Conservation (phyloP, 176 grass and related monocot species). For the Panicum miliaceum region DNA sequence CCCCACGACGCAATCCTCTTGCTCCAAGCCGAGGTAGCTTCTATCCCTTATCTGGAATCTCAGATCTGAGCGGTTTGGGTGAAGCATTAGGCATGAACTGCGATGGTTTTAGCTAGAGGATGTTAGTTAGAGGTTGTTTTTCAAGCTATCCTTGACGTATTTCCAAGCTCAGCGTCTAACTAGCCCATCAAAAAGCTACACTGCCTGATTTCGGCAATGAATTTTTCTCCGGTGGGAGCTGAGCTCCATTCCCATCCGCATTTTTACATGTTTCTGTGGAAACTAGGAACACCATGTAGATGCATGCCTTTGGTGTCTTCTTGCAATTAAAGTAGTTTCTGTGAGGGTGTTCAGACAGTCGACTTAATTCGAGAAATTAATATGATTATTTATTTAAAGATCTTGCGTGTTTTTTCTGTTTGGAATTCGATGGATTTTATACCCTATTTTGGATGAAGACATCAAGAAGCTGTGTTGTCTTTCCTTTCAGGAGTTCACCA, state of each 20-base stretch:
- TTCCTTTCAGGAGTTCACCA: constrained; percentile 17
- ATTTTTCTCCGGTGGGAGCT: neutral
- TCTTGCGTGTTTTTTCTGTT: neutral
- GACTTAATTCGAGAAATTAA: neutral
- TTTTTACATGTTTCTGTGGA: neutral
- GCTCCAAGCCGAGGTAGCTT: neutral
- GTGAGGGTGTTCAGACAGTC: neutral
- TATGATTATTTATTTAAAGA: neutral
- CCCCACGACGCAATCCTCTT: neutral
- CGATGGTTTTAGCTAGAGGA: neutral
- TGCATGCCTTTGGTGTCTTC: neutral
- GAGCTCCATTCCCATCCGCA: neutral
- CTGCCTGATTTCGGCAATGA: neutral
- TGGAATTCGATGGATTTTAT: neutral
- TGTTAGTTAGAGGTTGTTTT: neutral
- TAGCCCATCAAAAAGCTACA: neutral
- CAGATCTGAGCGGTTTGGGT: neutral
- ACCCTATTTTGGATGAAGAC: neutral
- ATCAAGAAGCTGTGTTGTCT: neutral
- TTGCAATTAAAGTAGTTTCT: neutral
- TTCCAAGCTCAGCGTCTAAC: neutral
- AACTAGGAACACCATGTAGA: neutral
- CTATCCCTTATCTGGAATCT: neutral
- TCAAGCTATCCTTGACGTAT: neutral
- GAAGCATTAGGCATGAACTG: neutral